Conservation (phyloP, 1,284 basidiomycete species). For the Lentinula novae-zelandiae region DNA sequence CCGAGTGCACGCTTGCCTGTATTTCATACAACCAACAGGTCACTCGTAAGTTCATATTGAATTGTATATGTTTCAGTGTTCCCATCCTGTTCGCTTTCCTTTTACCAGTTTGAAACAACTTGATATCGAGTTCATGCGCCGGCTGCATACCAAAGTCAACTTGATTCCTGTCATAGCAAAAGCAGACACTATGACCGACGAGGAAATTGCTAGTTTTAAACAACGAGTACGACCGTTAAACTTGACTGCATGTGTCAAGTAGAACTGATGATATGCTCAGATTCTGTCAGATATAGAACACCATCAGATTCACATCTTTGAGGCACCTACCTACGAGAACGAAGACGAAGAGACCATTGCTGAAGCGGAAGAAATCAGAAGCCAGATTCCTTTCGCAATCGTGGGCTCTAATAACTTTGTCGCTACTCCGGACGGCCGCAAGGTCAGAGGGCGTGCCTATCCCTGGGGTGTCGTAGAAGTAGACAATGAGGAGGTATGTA, state of each 20-base stretch:
- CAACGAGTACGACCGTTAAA: slow-evolving; percentile 57
- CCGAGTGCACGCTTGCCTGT: slow-evolving; percentile 91
- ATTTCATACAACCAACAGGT: slow-evolving; percentile 97
- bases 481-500: slow-evolving; percentile 77
- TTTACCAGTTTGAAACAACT: slow-evolving; percentile 82
- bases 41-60: slow-evolving; percentile 74
- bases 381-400: slow-evolving; percentile 96
- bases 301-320: slow-evolving; percentile 95
- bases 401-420: slow-evolving; percentile 89
- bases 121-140: slow-evolving; percentile 96
- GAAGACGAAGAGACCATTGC: slow-evolving; percentile 96
- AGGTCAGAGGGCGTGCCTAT: slow-evolving; percentile 89
- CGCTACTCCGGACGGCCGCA: slow-evolving; percentile 77
- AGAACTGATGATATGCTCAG: slow-evolving; percentile 34
- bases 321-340: slow-evolving; percentile 92
- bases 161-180: slow-evolving; percentile 97
- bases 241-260: slow-evolving; percentile 6
- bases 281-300: slow-evolving; percentile 88
- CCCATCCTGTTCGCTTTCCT: slow-evolving; percentile 7
- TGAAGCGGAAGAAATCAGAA: slow-evolving; percentile 93
- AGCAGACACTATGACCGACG: slow-evolving; percentile 94
- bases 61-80: slow-evolving; percentile 5
- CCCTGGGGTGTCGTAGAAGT: slow-evolving; percentile 98
- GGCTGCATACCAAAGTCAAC: slow-evolving; percentile 95
- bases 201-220: slow-evolving; percentile 91